Conservation (phyloP, 805 yeast genomes). For the Sugiyamaella smithiae region DNA sequence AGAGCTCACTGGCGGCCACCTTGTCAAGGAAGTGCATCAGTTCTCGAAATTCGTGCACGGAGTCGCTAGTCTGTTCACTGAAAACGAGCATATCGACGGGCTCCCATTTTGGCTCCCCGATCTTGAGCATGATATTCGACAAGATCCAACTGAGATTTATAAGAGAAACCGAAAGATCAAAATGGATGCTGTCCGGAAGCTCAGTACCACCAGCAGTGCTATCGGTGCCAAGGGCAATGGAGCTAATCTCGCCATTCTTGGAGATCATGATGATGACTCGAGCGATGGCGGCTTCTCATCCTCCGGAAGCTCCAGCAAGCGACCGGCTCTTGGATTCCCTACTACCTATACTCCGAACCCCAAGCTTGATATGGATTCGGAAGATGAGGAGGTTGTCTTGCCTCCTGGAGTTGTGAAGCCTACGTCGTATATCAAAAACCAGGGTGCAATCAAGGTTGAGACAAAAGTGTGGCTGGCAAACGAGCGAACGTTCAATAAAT, state of each 20-base stretch:
- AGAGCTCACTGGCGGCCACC: slow-evolving; percentile 76
- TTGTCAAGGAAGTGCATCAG: slow-evolving; percentile 91
- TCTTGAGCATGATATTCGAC: slow-evolving; percentile 69
- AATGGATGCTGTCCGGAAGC: slow-evolving; percentile 6
- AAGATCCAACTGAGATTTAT: slow-evolving; percentile 75
- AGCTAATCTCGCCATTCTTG: slow-evolving; percentile 39
- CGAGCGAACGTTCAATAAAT: slow-evolving; percentile 93
- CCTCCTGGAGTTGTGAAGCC: slow-evolving; percentile 93
- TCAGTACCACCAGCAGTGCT: background rate
- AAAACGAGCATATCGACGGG: slow-evolving; percentile 84
- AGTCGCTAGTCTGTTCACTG: slow-evolving; percentile 79
- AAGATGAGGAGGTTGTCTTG: slow-evolving; percentile 79
- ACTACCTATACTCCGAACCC: slow-evolving; percentile 7
- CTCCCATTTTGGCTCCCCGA: slow-evolving; percentile 96
- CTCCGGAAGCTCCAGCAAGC: background rate
- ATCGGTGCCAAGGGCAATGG: slow-evolving; percentile 37
- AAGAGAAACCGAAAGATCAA: slow-evolving; percentile 52
- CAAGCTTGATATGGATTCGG: slow-evolving; percentile 46
- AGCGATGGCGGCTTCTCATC: slow-evolving; percentile 31
- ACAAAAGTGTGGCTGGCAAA: slow-evolving; percentile 98
- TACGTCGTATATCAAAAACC: slow-evolving; percentile 69
- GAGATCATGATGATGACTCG: slow-evolving; percentile 58
- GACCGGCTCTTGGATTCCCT: slow-evolving; percentile 10
- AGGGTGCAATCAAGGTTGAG: slow-evolving; percentile 91
- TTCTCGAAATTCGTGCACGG: slow-evolving; percentile 94